These are phyloP conservation scores for Penicillium sp. DNA, from an alignment of 2,329 filamentous ascomycete genomes.

Conservation along the genomic window DNA sequence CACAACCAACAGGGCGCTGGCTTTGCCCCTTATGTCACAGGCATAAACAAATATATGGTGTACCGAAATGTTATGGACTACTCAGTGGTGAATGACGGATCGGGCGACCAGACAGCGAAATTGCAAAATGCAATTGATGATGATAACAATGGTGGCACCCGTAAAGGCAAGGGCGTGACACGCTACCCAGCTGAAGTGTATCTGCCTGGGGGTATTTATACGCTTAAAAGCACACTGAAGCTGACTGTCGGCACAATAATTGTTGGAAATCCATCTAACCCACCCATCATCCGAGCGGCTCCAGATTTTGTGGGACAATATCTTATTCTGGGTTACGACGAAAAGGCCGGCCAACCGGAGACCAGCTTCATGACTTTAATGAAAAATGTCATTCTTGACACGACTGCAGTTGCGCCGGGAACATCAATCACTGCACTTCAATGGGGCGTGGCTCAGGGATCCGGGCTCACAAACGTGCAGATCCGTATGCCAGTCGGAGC, in stretches of 20 bases:
- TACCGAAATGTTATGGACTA: conserved; percentile 32
- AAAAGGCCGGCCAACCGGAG: conserved; percentile 22
- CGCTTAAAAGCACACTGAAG: conserved; percentile 23
- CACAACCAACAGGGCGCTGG: conserved; percentile 24
- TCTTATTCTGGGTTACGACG: conserved; percentile 30
- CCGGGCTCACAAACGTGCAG: conserved; percentile 31
- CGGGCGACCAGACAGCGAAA: conserved; percentile 23
- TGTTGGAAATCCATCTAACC: conserved; percentile 32
- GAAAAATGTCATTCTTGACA: conserved; percentile 35
- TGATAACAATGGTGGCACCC: conserved; percentile 25
- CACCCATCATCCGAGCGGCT: conserved; percentile 28
- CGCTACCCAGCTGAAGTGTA: conserved; percentile 30
- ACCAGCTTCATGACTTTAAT: conserved; percentile 33
- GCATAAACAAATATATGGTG: conserved; percentile 19
- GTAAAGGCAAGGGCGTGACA: conserved; percentile 25
- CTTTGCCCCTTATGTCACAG: conserved; percentile 21
- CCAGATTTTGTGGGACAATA: conserved; percentile 26
- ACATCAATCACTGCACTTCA: conserved; percentile 29
- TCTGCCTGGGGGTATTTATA: conserved; percentile 28
- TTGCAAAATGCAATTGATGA: conserved; percentile 30
- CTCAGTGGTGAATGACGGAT: conserved; percentile 23
- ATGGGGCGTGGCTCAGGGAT: conserved; percentile 36
- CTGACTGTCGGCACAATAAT: conserved; percentile 32
- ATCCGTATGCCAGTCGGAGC: conserved; percentile 33
- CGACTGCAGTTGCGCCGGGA: conserved; percentile 19